Base-by-base conservation (phyloP, 495 filamentous ascomycete species). In the Jackrogersella multiformis region DNA sequence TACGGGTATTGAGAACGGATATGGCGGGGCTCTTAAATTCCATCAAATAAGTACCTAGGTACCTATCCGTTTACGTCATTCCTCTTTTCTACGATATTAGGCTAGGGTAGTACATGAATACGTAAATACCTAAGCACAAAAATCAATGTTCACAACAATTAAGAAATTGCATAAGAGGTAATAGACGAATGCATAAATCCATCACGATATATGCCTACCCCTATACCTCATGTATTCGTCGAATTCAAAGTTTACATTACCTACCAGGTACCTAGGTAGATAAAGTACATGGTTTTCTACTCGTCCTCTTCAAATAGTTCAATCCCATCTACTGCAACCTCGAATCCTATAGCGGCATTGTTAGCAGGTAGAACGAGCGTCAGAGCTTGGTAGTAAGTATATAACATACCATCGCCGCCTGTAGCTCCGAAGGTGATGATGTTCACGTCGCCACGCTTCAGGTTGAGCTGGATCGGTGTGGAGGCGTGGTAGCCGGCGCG, bases 401-500 rank as follows among this genome's bases (percentile, higher is more conserved):
- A 35, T 9, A 10, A 69, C 73, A 21, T 74, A 69, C 72, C 74
- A 21, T 73, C 64, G 5, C 60, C 41, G 10, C 78, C 77, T 24
- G 64, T 68, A 8, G 71, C 71, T 18, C 79, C 76, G 36, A 81
- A 73, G n/a, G 57, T 74, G 36, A 81, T 75, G 3, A 69, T 79
- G 42, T 81, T 81, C 10, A 53, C 70, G 51, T 73, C 71, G 9
- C 77, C 79, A 12, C 35, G 45, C 56, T 71, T 66, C n/a, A 81
- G 59, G 8, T 54, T 69, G 28, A 81, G 61, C 45, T 76, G 68
- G 32, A 81, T 55, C 6, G 79, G 78, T 5, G 77, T 74, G 4
- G 69, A 71, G 30, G 75, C 48, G 41, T 79, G 77, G 59, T 75
- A 80, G 18, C 79, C 79, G 7, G 79, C 79, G 2, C 78, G 72